These are phyloP conservation scores for Hypericum androsaemum DNA, from an alignment of 345 rosid species.

Conservation along the genomic window DNA sequence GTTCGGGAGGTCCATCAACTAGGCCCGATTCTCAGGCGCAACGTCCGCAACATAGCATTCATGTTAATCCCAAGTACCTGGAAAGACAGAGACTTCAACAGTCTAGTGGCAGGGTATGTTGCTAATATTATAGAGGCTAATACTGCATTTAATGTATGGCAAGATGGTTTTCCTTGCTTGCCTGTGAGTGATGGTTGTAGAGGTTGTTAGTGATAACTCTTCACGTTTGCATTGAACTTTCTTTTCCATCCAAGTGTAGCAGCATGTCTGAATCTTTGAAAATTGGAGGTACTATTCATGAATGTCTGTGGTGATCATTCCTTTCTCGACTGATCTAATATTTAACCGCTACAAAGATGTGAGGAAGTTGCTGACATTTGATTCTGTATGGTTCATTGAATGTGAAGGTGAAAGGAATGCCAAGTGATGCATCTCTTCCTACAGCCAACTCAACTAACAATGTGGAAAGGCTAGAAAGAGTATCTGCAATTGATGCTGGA, in stretches of 20 bases:
- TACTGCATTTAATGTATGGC: too few species aligned
- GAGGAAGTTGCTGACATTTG: not conserved
- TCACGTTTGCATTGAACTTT: too few species aligned
- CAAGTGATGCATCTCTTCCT: slow-evolving; percentile 28
- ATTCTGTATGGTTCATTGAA: slow-evolving; percentile 5
- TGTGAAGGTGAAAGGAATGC: slow-evolving; percentile 36
- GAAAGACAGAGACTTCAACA: slow-evolving; percentile 92
- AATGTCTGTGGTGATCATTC: too few species aligned
- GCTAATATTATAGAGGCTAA: not conserved
- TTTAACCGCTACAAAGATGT: too few species aligned
- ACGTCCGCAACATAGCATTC: slow-evolving; percentile 82
- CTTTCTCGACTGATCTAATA: too few species aligned
- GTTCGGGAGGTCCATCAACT: slow-evolving; percentile 43
- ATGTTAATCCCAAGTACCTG: slow-evolving; percentile 92
- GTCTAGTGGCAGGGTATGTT: slow-evolving; percentile 54
- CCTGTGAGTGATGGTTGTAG: too few species aligned
- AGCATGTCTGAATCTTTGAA: too few species aligned
- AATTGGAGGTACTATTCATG: too few species aligned
- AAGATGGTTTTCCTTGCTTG: too few species aligned
- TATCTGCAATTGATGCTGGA: slow-evolving; percentile 27
- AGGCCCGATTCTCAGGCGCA: slow-evolving; percentile 62
- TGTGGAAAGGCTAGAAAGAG: slow-evolving; percentile 43
- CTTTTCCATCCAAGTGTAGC: too few species aligned
- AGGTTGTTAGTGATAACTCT: too few species aligned
- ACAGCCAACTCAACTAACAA: slow-evolving; percentile 32